These are phyloP conservation scores for Lipomyces yamanashiensis DNA, from an alignment of 805 yeast species.

Conservation along the genomic window DNA sequence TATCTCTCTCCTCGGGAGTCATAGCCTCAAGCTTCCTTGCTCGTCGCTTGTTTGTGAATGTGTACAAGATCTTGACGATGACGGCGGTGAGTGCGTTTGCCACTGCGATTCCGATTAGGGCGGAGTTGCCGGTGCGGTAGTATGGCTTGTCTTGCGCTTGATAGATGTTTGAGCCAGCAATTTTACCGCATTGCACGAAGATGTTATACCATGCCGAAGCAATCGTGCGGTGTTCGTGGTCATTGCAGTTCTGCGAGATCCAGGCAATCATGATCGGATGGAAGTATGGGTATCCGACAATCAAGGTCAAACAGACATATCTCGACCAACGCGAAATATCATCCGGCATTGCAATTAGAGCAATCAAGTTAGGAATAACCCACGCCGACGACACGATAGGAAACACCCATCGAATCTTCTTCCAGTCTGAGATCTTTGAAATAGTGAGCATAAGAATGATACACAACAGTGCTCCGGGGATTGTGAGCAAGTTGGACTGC, in stretches of 20 bases:
- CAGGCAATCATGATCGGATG: slow-evolving; percentile 63
- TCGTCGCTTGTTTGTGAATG: slow-evolving; percentile 44
- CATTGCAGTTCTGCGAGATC: slow-evolving; percentile 64
- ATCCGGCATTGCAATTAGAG: slow-evolving; percentile 38
- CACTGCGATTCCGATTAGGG: slow-evolving; percentile 39
- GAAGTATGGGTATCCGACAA: slow-evolving; percentile 54
- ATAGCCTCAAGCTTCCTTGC: slow-evolving; percentile 56
- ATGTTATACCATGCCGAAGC: slow-evolving; percentile 69
- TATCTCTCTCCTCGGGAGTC: slow-evolving; percentile 54
- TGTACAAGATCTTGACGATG: slow-evolving; percentile 44
- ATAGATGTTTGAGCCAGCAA: slow-evolving; percentile 62
- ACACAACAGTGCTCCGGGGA: slow-evolving; percentile 50
- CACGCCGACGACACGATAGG: slow-evolving; percentile 30
- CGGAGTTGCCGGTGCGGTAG: slow-evolving; percentile 61
- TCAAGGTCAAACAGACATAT: slow-evolving; percentile 34
- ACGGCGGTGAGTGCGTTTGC: slow-evolving; percentile 39
- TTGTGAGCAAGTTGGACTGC: slow-evolving; percentile 56
- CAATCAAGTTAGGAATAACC: slow-evolving; percentile 35
- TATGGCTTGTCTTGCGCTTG: slow-evolving; percentile 60
- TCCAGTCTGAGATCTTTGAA: slow-evolving; percentile 31
- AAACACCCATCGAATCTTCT: slow-evolving; percentile 30
- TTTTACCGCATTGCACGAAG: slow-evolving; percentile 63
- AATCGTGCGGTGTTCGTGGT: slow-evolving; percentile 65
- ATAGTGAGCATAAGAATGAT: slow-evolving; percentile 41
- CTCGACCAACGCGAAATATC: slow-evolving; percentile 34